phyloP scores from a whole-genome alignment of 805 yeast genomes.

The Candida methanosorbosa region DNA sequence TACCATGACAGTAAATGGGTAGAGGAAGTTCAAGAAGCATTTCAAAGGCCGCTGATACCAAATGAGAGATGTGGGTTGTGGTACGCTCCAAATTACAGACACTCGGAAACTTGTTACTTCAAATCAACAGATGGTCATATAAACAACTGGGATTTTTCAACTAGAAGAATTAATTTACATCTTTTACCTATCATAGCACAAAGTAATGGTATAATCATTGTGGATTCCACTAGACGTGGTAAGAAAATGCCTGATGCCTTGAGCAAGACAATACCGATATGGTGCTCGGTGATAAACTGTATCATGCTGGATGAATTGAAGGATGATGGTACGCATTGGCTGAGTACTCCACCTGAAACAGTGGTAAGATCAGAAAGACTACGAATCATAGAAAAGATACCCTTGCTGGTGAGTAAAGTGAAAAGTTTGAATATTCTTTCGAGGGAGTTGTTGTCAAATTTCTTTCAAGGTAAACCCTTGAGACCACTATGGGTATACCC shows the following conservation, averaged over 20 bases:
- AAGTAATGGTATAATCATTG: conserved; percentile 44
- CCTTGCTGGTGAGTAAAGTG: conserved; percentile 38
- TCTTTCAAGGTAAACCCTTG: conserved; percentile 38
- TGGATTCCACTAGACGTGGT: conserved; percentile 84
- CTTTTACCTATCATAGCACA: conserved; percentile 39
- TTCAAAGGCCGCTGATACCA: conserved; percentile 42
- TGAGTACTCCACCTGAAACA: conserved; percentile 41
- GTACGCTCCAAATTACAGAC: conserved; percentile 50
- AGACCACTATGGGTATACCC: conserved; percentile 70
- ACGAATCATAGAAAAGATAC: conserved; percentile 39
- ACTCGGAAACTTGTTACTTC: conserved; percentile 53
- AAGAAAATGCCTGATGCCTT: conserved; percentile 81
- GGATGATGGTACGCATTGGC: conserved; percentile 21
- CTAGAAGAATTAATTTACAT: conserved; percentile 68
- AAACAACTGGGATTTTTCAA: conserved; percentile 70
- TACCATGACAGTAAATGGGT: conserved; percentile 51
- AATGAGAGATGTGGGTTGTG: conserved; percentile 85
- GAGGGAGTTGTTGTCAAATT: conserved; percentile 19
- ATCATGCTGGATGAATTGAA: conserved; percentile 31
- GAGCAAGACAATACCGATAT: conserved; percentile 81
- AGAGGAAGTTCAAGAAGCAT: conserved; percentile 26
- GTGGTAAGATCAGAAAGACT: conserved; percentile 50
- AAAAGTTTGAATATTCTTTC: conserved; percentile 30
- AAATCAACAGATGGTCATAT: conserved; percentile 91
- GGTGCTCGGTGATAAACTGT: conserved; percentile 75